Evolutionary conservation across 2,329 filamentous ascomycete genomes (phyloP).

Genomic region (Phialophora macrospora): DNA sequence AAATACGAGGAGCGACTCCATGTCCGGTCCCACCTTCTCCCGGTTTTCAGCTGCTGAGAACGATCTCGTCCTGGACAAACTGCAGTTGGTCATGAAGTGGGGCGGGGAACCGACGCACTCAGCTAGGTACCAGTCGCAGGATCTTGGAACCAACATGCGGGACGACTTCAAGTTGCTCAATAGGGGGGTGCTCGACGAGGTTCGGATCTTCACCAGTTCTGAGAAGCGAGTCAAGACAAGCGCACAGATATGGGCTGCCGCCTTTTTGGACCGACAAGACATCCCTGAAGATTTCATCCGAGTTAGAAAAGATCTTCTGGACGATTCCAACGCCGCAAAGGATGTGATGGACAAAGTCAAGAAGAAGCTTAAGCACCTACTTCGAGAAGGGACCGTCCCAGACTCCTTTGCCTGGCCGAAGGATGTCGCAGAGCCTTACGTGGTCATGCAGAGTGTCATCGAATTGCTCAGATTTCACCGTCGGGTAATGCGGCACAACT

Average conservation of each 20-base stretch:
- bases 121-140: slow-evolving; percentile 92
- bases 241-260: slow-evolving; percentile 88
- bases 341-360: slow-evolving; percentile 99
- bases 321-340: slow-evolving; percentile 97
- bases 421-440: slow-evolving; percentile 90
- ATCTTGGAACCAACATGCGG: slow-evolving; percentile 92
- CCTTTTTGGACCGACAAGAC: slow-evolving; percentile 86
- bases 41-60: slow-evolving; percentile 93
- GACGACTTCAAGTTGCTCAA: slow-evolving; percentile 95
- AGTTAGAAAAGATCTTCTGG: slow-evolving; percentile 89
- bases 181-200: slow-evolving; percentile 86
- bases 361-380: slow-evolving; percentile 93
- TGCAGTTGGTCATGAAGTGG: slow-evolving; percentile 99
- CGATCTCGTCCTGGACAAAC: slow-evolving; percentile 88
- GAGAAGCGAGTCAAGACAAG: slow-evolving; percentile 93
- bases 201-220: slow-evolving; percentile 93
- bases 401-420: slow-evolving; percentile 97
- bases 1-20: slow-evolving; percentile 75
- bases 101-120: slow-evolving; percentile 97
- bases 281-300: slow-evolving; percentile 83
- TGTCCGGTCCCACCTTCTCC: slow-evolving; percentile 88
- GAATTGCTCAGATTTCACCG: slow-evolving; percentile 98
- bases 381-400: slow-evolving; percentile 91
- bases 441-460: slow-evolving; percentile 89
- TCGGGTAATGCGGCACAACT: slow-evolving; percentile 93